phyloP scores from a whole-genome alignment of 2,329 filamentous ascomycete genomes.

The Trichoderma endophyticum region DNA sequence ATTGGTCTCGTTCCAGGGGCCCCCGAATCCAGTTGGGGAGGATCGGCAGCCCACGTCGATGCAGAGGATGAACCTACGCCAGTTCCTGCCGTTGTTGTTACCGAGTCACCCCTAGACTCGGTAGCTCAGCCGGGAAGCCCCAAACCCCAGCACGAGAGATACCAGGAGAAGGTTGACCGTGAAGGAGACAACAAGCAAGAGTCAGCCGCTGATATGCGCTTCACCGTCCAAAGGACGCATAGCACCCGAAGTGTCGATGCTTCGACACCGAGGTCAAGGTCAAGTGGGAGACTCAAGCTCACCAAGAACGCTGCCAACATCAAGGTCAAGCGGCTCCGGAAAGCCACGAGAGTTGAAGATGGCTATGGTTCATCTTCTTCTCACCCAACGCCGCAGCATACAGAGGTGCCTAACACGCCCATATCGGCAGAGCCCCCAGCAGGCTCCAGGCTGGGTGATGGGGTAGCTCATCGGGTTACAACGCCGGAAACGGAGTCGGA shows the following conservation, averaged over 20 bases:
- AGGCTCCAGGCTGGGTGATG: neutral
- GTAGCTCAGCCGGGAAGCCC: neutral
- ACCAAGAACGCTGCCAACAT: conserved; percentile 12
- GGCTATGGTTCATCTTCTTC: neutral
- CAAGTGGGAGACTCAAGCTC: neutral
- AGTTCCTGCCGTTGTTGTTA: conserved; percentile 4
- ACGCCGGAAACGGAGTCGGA: conserved; percentile 14
- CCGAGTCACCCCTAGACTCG: neutral
- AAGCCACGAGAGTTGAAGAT: neutral
- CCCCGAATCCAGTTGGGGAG: neutral
- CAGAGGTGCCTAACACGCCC: neutral
- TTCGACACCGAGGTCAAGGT: neutral
- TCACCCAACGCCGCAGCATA: neutral
- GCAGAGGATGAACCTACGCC: neutral
- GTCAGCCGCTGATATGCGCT: neutral
- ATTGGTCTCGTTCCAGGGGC: neutral
- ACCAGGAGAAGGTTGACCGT: neutral
- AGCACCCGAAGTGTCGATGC: neutral
- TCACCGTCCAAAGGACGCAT: neutral
- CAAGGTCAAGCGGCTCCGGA: conserved; percentile 8
- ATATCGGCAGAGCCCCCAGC: neutral
- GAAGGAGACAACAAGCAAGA: neutral
- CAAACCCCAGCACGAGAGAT: neutral
- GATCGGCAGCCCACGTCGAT: neutral
- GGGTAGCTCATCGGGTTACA: neutral